Conservation (phyloP, 768 basidiomycete genomes). For the Suillus lakei region DNA sequence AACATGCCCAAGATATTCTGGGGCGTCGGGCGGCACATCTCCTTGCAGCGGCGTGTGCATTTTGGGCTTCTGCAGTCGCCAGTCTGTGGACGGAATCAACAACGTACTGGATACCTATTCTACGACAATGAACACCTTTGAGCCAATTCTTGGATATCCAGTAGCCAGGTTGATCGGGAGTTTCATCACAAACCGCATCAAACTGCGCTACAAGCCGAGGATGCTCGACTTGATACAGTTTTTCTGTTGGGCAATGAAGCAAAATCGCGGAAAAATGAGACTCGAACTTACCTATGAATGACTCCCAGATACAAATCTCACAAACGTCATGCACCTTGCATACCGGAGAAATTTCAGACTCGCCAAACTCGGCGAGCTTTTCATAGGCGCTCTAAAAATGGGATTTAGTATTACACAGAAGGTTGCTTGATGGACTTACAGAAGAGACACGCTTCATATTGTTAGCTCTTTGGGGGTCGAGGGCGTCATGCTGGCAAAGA, state of each 20-base stretch:
- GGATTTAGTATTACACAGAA: background rate
- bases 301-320: conserved; percentile 54
- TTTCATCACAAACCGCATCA: conserved; percentile 53
- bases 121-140: conserved; percentile 53
- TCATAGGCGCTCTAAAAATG: conserved; percentile 27
- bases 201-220: conserved; percentile 62
- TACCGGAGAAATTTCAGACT: conserved; percentile 52
- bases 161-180: conserved; percentile 49
- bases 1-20: conserved; percentile 62
- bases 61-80: conserved; percentile 71
- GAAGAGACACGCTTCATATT: conserved; percentile 72
- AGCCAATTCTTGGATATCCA: conserved; percentile 86
- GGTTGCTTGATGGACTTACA: conserved; percentile 38
- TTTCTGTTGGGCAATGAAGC: conserved; percentile 49
- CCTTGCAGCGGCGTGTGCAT: conserved; percentile 65
- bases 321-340: conserved; percentile 62
- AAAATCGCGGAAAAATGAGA: conserved; percentile 7
- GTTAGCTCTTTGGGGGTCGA: conserved; percentile 62
- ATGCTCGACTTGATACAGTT: conserved; percentile 71
- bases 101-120: conserved; percentile 10
- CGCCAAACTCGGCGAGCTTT: conserved; percentile 40
- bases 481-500: conserved; percentile 61
- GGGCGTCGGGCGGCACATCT: conserved; percentile 72
- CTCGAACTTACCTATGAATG: conserved; percentile 57
- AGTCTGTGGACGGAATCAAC: conserved; percentile 54